Evolutionary conservation across 2,329 filamentous ascomycete genomes (phyloP), one percentile per base, ranked within the genome.

Genomic region (Fusarium sp.): DNA sequence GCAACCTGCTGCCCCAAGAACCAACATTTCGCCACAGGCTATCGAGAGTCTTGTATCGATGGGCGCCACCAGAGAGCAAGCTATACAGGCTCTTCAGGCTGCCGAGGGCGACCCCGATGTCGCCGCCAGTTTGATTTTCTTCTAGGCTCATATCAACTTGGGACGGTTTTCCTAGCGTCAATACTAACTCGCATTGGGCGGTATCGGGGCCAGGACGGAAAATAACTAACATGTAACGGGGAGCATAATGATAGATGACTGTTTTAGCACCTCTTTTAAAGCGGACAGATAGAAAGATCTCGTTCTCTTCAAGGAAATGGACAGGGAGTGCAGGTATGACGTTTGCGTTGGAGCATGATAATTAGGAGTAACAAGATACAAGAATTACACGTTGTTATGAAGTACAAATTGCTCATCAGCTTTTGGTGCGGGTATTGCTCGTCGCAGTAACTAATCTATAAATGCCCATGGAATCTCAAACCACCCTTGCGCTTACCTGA

Each of bases 51-150:
- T 98, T 40, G 87, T 92, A 50, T 88, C 89, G 49, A 85, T 98
- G 71, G 95, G 95, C 0, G 94, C 96, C 71, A 88, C 90, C 3
- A 86, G 91, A 56, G 87, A 92, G 66, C 88, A 93, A 73, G 95
- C 95, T 1, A 86, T 96, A 55, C 89, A 91, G 64, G 94, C 95
- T 4, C 83, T 99, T 54, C 89, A 94, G 75, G 93, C 93, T 30
- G 92, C 93, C 18, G 90, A 90, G 22, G 95, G 96, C 22, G 93
- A 98, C 76, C 89, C 98, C 10, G 93, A 98, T 68, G 89, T 91
- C 70, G 95, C 95, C n/a, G 95, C 94, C 49, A 90, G 91, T 51
- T 85, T 97, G 68, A 87, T 98, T 55, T 93, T 90, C 70, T 79
- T 78, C 61, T 78, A 72, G 49, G 27, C n/a, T 52, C 15, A 22